Evolutionary conservation across 2,329 filamentous ascomycete species (phyloP).

Genomic region (Aureobasidium sp.): DNA sequence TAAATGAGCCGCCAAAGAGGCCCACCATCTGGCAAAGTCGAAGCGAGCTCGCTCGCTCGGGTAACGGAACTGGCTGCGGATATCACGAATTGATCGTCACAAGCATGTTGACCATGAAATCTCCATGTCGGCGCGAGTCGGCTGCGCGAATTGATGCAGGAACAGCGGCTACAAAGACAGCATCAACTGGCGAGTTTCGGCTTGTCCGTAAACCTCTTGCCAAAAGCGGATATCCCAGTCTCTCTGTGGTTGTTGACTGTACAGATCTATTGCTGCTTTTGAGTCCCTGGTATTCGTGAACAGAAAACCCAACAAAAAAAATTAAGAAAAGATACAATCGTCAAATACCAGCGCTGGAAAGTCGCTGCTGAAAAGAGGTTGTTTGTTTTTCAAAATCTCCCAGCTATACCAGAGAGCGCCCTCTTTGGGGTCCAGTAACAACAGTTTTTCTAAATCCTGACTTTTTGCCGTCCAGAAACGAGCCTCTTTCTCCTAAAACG

Average conservation of each 20-base stretch:
- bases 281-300: background rate
- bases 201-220: background rate
- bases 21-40: background rate
- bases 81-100: constrained; percentile 2
- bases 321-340: background rate
- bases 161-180: background rate
- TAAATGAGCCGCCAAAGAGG: background rate
- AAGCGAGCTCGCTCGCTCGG: background rate
- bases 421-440: background rate
- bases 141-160: constrained; percentile 1
- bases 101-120: background rate
- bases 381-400: background rate
- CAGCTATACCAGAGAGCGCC: background rate
- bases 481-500: background rate
- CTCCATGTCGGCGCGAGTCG: background rate
- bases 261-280: background rate
- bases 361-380: background rate
- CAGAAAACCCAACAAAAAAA: background rate
- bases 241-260: background rate
- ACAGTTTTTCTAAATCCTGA: background rate
- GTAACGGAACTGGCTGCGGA: background rate
- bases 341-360: background rate
- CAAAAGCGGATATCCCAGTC: background rate
- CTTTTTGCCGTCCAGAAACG: background rate
- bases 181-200: background rate